Evolutionary conservation across 805 yeast genomes (phyloP).

Genomic region (Cyberlindnera nakhonratchasimensis): DNA sequence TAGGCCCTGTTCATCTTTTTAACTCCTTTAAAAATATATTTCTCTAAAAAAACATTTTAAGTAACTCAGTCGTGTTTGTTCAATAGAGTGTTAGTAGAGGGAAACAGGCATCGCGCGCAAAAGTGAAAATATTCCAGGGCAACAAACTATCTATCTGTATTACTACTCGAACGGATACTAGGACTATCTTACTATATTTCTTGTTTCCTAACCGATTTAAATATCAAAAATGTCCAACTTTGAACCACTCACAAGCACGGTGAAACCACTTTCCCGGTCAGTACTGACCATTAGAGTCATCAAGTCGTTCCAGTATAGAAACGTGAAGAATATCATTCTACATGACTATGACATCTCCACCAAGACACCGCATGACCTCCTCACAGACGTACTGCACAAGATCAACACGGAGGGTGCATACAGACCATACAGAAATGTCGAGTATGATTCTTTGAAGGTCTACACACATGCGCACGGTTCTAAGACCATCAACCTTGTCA

Average conservation of each 20-base stretch:
- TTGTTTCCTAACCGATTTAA: too few relatives aligned
- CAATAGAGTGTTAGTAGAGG: too few relatives aligned
- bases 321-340: constrained; percentile 73
- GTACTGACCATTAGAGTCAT: constrained; percentile 81
- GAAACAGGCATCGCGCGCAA: too few relatives aligned
- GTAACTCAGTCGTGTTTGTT: too few relatives aligned
- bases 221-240: constrained; percentile 22
- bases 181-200: too few relatives aligned
- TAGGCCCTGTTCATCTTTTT: too few relatives aligned
- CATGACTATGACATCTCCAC: constrained; percentile 65
- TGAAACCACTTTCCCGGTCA: constrained; percentile 58
- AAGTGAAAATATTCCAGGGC: too few relatives aligned
- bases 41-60: too few relatives aligned
- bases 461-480: constrained; percentile 95
- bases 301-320: constrained; percentile 89
- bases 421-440: constrained; percentile 79
- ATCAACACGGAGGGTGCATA: constrained; percentile 60
- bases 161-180: too few relatives aligned
- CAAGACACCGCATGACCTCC: constrained; percentile 62
- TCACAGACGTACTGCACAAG: constrained; percentile 45
- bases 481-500: constrained; percentile 87
- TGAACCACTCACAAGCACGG: constrained; percentile 79
- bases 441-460: constrained; percentile 72
- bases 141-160: too few relatives aligned
- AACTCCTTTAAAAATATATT: too few relatives aligned